Evolutionary conservation across 225 moss, liverwort and hornwort genomes (phyloP).

Genomic region (Pseudisothecium myosuroides): DNA sequence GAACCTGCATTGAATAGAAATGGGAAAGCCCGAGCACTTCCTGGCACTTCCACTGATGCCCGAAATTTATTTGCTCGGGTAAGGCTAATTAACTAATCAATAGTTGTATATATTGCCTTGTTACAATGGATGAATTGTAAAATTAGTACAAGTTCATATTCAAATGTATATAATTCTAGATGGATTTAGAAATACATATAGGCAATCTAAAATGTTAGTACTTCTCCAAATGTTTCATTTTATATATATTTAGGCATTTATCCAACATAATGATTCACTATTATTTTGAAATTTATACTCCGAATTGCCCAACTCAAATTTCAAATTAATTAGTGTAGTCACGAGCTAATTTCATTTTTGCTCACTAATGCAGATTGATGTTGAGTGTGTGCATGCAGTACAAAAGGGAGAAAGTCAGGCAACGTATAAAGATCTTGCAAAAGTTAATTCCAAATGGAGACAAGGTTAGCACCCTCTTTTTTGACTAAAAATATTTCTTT

Average conservation of each 20-base stretch:
- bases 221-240: neutral
- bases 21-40: conserved; percentile 36
- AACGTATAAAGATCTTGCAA: conserved; percentile 31
- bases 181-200: neutral
- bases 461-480: neutral
- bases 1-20: conserved; percentile 38
- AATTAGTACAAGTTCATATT: neutral
- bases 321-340: neutral
- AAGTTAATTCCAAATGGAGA: neutral
- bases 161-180: neutral
- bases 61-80: conserved; percentile 38
- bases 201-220: neutral
- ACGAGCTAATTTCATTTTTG: too few relatives aligned
- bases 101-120: accelerated
- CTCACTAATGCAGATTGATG: neutral
- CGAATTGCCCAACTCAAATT: too few relatives aligned
- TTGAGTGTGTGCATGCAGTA: conserved; percentile 3
- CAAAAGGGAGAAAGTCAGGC: conserved; percentile 25
- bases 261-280: neutral
- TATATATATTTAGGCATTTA: too few relatives aligned
- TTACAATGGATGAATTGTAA: neutral
- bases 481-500: neutral
- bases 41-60: conserved; percentile 40
- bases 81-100: neutral
- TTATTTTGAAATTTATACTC: neutral